A percentile compares a stretch with the other conserved stretches of the same genome.
Conservation (phyloP, 768 basidiomycete genomes). For the Sporobolomyces phaffii region DNA sequence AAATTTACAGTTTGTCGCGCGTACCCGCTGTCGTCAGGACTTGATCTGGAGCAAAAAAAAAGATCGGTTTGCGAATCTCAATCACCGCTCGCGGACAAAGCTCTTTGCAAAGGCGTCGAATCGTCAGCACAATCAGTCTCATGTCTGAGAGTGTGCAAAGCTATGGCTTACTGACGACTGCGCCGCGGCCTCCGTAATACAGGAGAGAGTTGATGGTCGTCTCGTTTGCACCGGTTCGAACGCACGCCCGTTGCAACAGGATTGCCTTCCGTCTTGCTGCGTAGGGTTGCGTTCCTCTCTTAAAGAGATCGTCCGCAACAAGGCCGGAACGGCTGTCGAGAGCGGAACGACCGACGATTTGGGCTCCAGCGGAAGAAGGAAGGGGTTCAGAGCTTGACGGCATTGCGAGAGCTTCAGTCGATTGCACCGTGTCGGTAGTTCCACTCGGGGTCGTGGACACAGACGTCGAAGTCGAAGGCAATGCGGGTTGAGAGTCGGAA, state of each 20-base stretch:
- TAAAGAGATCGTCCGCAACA: background rate
- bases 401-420: too few relatives aligned
- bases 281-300: background rate
- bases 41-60: slow-evolving; percentile 12
- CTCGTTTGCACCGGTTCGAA: slow-evolving; percentile 1
- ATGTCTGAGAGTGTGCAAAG: too few relatives aligned
- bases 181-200: slow-evolving; percentile 10
- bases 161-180: background rate
- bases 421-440: too few relatives aligned
- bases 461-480: too few relatives aligned
- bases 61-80: slow-evolving; percentile 17
- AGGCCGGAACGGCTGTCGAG: background rate
- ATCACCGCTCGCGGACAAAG: slow-evolving; percentile 24
- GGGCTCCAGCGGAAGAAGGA: too few relatives aligned
- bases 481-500: too few relatives aligned
- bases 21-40: slow-evolving; percentile 20
- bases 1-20: too few relatives aligned
- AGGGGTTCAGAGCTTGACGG: too few relatives aligned
- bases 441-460: too few relatives aligned
- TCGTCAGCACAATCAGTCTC: background rate
- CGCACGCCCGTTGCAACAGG: too few relatives aligned
- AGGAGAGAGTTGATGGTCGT: slow-evolving; percentile 3
- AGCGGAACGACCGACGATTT: background rate
- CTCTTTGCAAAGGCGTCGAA: too few relatives aligned
- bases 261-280: too few relatives aligned